These are phyloP conservation scores for Nadsonia starkeyi-henricii DNA, from an alignment of 1,139 yeast genomes.

Conservation along the genomic window DNA sequence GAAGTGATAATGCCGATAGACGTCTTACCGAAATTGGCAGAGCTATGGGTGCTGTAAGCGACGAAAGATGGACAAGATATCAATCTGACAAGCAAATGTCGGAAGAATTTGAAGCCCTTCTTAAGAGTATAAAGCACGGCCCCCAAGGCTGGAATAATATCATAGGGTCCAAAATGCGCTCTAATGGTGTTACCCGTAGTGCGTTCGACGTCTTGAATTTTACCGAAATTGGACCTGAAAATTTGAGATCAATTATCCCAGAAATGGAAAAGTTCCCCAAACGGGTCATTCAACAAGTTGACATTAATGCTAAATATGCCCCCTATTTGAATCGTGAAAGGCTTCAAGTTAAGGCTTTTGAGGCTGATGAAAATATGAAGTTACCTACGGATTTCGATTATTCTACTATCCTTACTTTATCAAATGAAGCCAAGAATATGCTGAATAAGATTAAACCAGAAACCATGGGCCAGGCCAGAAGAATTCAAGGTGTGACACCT, in stretches of 20 bases:
- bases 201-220: conserved; percentile 44
- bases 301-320: conserved; percentile 70
- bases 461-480: conserved; percentile 87
- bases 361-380: conserved; percentile 61
- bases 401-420: conserved; percentile 35
- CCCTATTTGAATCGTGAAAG: conserved; percentile 68
- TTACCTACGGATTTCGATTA: conserved; percentile 60
- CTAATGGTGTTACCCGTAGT: conserved; percentile 30
- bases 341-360: conserved; percentile 59
- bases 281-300: conserved; percentile 45
- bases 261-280: conserved; percentile 30
- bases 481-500: conserved; percentile 91
- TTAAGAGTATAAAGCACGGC: conserved; percentile 35
- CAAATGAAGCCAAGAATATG: conserved; percentile 60
- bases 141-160: conserved; percentile 47
- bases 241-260: conserved; percentile 22
- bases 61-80: conserved; percentile 42
- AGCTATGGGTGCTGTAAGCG: conserved; percentile 50
- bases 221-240: conserved; percentile 25
- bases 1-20: conserved; percentile 89
- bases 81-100: conserved; percentile 34
- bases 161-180: conserved; percentile 23
- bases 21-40: conserved; percentile 64
- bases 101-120: conserved; percentile 30
- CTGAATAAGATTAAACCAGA: conserved; percentile 69